phyloP scores from a whole-genome alignment of 345 rosid species.

The Eucalyptus erythrocorys region DNA sequence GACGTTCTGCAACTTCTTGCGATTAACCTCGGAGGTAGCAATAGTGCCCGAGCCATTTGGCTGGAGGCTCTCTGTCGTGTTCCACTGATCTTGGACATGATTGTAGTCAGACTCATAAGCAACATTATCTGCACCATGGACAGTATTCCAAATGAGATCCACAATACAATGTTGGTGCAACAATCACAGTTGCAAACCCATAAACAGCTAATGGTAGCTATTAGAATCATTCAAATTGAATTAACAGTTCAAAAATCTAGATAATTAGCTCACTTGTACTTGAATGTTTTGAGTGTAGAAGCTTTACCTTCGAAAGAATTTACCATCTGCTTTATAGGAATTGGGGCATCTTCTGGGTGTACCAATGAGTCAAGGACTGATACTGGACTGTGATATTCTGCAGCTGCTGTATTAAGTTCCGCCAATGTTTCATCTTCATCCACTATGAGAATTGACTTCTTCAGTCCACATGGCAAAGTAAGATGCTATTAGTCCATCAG shows the following conservation, averaged over 20 bases:
- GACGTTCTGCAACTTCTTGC: slow-evolving; percentile 73
- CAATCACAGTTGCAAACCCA: not conserved
- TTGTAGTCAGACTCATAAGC: not conserved
- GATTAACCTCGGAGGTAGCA: slow-evolving; percentile 52
- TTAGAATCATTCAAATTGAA: not conserved
- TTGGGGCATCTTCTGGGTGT: slow-evolving; percentile 46
- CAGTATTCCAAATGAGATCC: not conserved
- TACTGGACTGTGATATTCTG: slow-evolving; percentile 81
- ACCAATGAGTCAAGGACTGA: slow-evolving; percentile 64
- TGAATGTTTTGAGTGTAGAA: not conserved
- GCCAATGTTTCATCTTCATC: slow-evolving; percentile 33
- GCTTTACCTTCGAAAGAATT: slow-evolving; percentile 26
- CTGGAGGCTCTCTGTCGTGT: not conserved
- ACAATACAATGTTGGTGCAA: not conserved
- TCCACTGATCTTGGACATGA: not conserved
- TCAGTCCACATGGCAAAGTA: not conserved
- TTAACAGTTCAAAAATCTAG: not conserved
- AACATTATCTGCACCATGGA: not conserved
- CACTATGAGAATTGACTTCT: slow-evolving; percentile 38
- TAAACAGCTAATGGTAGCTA: not conserved
- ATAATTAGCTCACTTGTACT: not conserved
- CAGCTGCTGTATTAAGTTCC: slow-evolving; percentile 27
- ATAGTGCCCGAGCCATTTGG: slow-evolving; percentile 18
- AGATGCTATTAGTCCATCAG: not conserved
- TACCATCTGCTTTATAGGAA: slow-evolving; percentile 44